Base-by-base conservation (phyloP, 768 basidiomycete genomes). In the Podaxis sp. region DNA sequence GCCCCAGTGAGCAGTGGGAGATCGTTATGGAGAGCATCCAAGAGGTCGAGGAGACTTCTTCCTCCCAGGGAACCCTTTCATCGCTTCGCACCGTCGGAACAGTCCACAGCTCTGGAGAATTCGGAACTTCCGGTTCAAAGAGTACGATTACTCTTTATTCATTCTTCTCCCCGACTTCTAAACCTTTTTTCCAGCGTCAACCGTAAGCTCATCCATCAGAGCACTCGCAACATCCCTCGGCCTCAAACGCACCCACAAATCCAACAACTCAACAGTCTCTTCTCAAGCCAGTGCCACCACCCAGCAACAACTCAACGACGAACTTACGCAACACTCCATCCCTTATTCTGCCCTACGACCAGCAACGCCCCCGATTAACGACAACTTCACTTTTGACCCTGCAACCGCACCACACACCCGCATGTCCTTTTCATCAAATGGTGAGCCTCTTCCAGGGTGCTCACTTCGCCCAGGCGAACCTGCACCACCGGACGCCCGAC, bases 1-100 rank as follows among this genome's bases (percentile, higher is more conserved):
- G 89, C 48, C 88, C 89, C 0, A 90, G 90, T 69, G 89, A 91
- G 68, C 87, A 89, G 67, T 93, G 93, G 91, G 90, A 91, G 70
- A 77, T 93, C 63, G 84, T 93, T n/a, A 92, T 93, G 87, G 91
- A 93, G 58, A 84, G 85, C 63, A 93, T 90, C 40, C 77, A 84
- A 56, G 91, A 93, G 62, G 73, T 79, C 17, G 87, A 89, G 38
- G 89, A 90, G 65, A 75, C 68, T 17, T 24, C 56, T 65, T 81
- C 78, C 37, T 80, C 78, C 5, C 80, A 78, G 70, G 80, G 81
- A 48, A 85, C 81, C 0, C 69, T 87, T 10, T 78, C 79, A 4
- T 85, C 84, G 3, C 71, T 80, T 65, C 74, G 77, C 33, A 82
- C 80, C 6, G 48, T 75, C 20, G 64, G 63, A 11, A 70, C 68